Evolutionary conservation across 2,329 filamentous ascomycete species (phyloP), one percentile per base, ranked within the genome.

Genomic region (Aspergillus sp.): DNA sequence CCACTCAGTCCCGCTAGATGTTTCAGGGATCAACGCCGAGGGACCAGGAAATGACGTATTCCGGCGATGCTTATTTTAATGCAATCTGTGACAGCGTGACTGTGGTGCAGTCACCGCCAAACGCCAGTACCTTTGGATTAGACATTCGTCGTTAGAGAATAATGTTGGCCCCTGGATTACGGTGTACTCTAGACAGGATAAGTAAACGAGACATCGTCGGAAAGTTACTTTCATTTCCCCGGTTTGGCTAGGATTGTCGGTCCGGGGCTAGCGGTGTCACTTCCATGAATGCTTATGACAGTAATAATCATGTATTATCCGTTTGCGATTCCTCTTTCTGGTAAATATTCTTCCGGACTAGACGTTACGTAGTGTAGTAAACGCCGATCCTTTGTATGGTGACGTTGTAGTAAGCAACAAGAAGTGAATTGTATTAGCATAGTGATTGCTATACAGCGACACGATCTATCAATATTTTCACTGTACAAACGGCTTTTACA

Each of bases 21-120:
- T 11, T 19, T 44, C 24, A 50, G 37, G 47, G 39, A 45, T 50
- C 39, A 47, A 52, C 24, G 56, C 12, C 24, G 45, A 54, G 46
- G 12, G 50, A 24, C 31, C 33, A 31, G 51, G 27, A 19, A 46
- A 53, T 52, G 45, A 55, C 48, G 35, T 37, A 37, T 52, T 52
- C 39, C 31, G 51, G 44, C 39, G 33, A 55, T 48, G 51, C 40
- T 35, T 47, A 35, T 50, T 31, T 12, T 46, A 50, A 50, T 56
- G 15, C 27, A 8, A 31, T 31, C 27, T 9, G 27, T 31, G 27
- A 31, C 27, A 11, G 27, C 9, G 27, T 31, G 27, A 31, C 27
- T 31, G 24, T 9, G 27, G 27, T 31, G 27, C 27, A 31, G 27
- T 31, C 27, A 31, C 27, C 9, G 9, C 8, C 27, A 31, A 31